Percentiles rank a stretch among this genome's conserved stretches.
phyloP scores from a whole-genome alignment of 2,329 filamentous ascomycete genomes.

The Monosporascus sp. region DNA sequence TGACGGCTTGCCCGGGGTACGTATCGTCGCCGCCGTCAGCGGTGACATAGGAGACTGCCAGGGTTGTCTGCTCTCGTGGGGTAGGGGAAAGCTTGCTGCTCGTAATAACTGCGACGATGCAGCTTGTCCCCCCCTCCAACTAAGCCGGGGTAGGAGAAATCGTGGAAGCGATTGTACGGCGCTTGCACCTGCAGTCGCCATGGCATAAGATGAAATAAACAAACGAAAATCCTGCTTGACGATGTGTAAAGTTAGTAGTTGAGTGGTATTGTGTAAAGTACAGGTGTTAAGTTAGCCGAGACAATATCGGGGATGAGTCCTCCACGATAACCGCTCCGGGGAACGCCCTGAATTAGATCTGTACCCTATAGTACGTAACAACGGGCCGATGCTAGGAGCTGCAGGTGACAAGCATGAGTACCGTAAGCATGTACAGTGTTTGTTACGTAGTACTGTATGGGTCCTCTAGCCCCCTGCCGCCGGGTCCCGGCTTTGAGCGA shows the following conservation, averaged over 20 bases:
- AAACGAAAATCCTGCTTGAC: no score
- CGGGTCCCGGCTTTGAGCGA: neutral
- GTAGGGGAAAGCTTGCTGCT: constrained; percentile 17
- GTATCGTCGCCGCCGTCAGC: constrained; percentile 17
- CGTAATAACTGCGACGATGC: constrained; percentile 23
- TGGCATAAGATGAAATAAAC: constrained; percentile 3
- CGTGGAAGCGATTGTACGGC: constrained; percentile 41
- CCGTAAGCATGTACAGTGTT: no score
- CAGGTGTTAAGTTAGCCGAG: no score
- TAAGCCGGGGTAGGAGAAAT: constrained; percentile 51
- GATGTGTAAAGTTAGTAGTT: no score
- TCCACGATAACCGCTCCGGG: no score
- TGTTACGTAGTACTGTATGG: neutral
- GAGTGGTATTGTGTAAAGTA: no score
- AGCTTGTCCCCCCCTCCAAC: constrained; percentile 38
- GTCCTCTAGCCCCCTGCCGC: neutral
- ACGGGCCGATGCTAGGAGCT: neutral
- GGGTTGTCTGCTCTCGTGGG: constrained; percentile 14
- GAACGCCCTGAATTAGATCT: no score
- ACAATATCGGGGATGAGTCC: no score
- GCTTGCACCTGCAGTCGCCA: constrained; percentile 21
- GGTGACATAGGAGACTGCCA: constrained; percentile 6
- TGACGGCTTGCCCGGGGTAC: constrained; percentile 13
- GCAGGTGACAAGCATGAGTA: neutral
- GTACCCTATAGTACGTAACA: neutral